These are phyloP conservation scores for Globomyces sp. DNA, from an alignment of 371 early-diverging fungal genomes.

Conservation along the genomic window DNA sequence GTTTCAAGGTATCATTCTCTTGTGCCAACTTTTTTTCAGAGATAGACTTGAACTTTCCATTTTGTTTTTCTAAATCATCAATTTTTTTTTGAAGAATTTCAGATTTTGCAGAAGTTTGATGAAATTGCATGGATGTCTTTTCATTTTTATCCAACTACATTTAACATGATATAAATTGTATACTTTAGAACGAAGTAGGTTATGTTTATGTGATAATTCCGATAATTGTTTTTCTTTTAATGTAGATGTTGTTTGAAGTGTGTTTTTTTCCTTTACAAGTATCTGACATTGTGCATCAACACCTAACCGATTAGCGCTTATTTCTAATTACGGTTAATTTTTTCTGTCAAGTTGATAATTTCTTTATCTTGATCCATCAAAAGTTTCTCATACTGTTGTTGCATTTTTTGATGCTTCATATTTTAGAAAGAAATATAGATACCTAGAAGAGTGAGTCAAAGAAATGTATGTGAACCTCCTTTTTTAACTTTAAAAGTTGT, in stretches of 20 bases:
- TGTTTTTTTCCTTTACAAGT: slow-evolving; percentile 14
- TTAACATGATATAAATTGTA: background rate
- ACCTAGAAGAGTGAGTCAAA: background rate
- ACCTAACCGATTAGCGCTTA: background rate
- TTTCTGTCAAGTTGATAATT: background rate
- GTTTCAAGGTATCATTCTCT: slow-evolving; percentile 2
- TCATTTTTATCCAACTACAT: slow-evolving; percentile 15
- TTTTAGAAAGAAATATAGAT: background rate
- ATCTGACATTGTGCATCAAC: slow-evolving; percentile 5
- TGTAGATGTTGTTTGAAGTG: background rate
- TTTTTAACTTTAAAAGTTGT: background rate
- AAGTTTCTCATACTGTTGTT: slow-evolving; percentile 9
- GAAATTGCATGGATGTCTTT: slow-evolving; percentile 10
- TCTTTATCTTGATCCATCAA: slow-evolving; percentile 9
- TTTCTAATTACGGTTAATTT: background rate
- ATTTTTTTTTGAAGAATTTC: slow-evolving; percentile 13
- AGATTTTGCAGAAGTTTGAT: slow-evolving; percentile 10
- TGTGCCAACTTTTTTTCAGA: background rate
- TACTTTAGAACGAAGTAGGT: background rate
- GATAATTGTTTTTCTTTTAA: slow-evolving; percentile 18
- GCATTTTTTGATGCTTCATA: slow-evolving; percentile 10
- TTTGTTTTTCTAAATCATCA: slow-evolving; percentile 8
- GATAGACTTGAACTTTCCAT: slow-evolving; percentile 9
- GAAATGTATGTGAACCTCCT: background rate
- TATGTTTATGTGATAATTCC: background rate